Conservation (phyloP, 1,284 basidiomycete species). For the Cryptococcus neoformans region DNA sequence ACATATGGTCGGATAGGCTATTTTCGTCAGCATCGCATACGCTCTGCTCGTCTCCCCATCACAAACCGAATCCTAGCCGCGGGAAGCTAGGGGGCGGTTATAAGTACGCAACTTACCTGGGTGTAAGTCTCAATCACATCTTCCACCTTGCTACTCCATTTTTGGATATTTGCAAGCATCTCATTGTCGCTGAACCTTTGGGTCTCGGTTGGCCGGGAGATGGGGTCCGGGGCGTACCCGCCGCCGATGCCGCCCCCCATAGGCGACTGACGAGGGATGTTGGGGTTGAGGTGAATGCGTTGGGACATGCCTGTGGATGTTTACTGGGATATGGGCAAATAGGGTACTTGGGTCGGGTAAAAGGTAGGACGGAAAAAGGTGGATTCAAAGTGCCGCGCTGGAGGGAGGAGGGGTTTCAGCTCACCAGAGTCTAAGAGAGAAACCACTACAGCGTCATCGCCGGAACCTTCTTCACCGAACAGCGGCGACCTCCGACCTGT, state of each 20-base stretch:
- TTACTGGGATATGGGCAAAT: background rate
- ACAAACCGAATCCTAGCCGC: no score
- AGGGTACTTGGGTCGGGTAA: background rate
- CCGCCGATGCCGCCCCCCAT: constrained; percentile 19
- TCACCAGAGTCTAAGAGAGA: background rate
- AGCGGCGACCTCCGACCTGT: no score
- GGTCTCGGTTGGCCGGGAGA: constrained; percentile 17
- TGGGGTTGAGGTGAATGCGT: constrained; percentile 50
- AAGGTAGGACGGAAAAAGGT: background rate
- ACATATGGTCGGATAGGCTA: constrained; percentile 87
- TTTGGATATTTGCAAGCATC: constrained; percentile 77
- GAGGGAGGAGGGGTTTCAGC: background rate
- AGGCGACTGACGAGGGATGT: constrained; percentile 31
- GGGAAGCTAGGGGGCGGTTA: no score
- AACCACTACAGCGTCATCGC: no score
- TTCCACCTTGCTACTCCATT: constrained; percentile 75
- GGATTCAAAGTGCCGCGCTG: constrained; percentile 7
- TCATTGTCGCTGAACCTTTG: constrained; percentile 62
- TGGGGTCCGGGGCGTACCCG: constrained; percentile 45
- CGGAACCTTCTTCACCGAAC: no score
- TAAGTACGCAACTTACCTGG: constrained; percentile 52
- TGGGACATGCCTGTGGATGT: constrained; percentile 32
- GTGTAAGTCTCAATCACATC: constrained; percentile 90
- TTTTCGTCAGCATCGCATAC: background rate
- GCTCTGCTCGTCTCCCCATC: no score